A percentile compares a stretch with the other conserved stretches of the same genome.
phyloP scores from a whole-genome alignment of 2,329 filamentous ascomycete species.

The Gaeumannomyces tritici region DNA sequence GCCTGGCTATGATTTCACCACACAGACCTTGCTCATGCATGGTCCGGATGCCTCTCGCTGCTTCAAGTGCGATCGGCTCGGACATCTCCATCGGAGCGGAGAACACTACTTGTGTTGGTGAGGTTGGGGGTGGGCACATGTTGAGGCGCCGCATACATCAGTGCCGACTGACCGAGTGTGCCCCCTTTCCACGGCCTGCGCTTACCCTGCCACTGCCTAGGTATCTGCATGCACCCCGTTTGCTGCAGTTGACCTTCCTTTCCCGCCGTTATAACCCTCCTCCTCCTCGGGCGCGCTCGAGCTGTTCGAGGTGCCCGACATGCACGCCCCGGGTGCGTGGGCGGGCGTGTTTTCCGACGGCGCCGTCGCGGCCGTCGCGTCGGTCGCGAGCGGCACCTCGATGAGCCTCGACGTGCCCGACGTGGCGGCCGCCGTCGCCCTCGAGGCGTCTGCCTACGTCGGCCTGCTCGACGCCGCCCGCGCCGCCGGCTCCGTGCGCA shows the following conservation, averaged over 20 bases:
- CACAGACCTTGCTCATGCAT: background rate
- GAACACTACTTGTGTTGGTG: too few species aligned
- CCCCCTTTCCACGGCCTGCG: too few species aligned
- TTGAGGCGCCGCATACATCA: too few species aligned
- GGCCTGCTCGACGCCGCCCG: constrained; percentile 15
- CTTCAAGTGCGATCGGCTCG: background rate
- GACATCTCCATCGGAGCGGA: background rate
- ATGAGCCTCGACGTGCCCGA: constrained; percentile 8
- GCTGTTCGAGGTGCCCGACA: constrained; percentile 18
- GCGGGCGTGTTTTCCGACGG: constrained; percentile 6
- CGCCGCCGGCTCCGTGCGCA: constrained; percentile 12
- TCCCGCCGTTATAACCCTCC: too few species aligned
- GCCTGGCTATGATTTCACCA: too few species aligned
- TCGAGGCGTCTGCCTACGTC: constrained; percentile 11
- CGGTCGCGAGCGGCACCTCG: constrained; percentile 14
- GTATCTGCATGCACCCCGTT: too few species aligned
- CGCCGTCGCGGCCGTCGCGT: constrained; percentile 15
- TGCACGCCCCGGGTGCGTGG: constrained; percentile 15
- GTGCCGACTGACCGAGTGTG: too few species aligned
- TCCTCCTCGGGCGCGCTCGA: constrained; percentile 10
- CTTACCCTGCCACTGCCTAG: too few species aligned
- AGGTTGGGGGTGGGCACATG: too few species aligned
- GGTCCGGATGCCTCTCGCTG: too few species aligned
- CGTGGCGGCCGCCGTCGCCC: constrained; percentile 11
- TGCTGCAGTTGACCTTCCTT: too few species aligned